Conservation (phyloP, 2,329 filamentous ascomycete genomes). For the Chalaropsis ovoidea region DNA sequence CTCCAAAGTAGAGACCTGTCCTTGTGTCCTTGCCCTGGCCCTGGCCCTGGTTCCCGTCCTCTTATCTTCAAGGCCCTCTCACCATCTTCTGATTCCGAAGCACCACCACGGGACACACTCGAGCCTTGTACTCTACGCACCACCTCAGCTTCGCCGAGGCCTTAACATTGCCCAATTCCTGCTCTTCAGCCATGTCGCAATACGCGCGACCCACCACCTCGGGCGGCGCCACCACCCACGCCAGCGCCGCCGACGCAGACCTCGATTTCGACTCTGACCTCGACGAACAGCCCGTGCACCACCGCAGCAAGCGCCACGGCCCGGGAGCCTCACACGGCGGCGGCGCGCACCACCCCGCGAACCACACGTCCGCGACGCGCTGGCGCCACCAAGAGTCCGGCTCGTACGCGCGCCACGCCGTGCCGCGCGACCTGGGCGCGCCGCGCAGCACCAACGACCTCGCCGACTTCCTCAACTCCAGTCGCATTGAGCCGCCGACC, state of each 20-base stretch:
- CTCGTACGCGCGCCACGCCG: slow-evolving; percentile 44
- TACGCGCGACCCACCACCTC: not conserved
- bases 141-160: not conserved
- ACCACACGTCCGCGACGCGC: slow-evolving; percentile 44
- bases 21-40: slow-evolving; percentile 1
- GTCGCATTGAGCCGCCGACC: slow-evolving; percentile 39
- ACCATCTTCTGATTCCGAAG: not conserved
- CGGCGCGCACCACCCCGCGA: not conserved
- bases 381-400: slow-evolving; percentile 57
- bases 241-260: not conserved
- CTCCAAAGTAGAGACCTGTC: slow-evolving; percentile 9
- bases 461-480: slow-evolving; percentile 46
- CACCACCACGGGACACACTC: not conserved
- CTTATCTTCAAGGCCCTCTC: not conserved
- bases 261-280: slow-evolving; percentile 7
- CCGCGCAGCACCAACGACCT: slow-evolving; percentile 42
- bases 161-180: not conserved
- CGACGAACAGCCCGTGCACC: slow-evolving; percentile 32
- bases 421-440: slow-evolving; percentile 35
- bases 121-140: not conserved
- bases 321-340: slow-evolving; percentile 26
- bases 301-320: slow-evolving; percentile 1
- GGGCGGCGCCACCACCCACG: not conserved
- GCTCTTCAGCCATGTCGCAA: not conserved
- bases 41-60: not conserved